phyloP scores from a whole-genome alignment of 1,284 basidiomycete species.

The Leccinum proximum region DNA sequence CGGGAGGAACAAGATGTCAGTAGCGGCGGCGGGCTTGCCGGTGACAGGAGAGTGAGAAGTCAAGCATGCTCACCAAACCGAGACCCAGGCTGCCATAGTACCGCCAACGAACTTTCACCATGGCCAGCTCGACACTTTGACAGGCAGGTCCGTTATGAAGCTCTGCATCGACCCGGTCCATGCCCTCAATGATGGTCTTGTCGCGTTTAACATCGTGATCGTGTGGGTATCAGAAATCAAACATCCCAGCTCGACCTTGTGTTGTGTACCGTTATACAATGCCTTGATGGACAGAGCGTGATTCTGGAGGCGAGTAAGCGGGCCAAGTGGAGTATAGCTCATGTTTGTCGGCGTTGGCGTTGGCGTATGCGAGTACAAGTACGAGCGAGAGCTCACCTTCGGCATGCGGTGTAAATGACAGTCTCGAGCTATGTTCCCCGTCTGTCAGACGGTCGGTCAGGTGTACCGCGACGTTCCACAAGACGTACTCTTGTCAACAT shows the following conservation, averaged over 20 bases:
- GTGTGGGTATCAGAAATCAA: constrained; percentile 67
- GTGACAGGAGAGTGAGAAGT: constrained; percentile 15
- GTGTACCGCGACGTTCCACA: background rate
- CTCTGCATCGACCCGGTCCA: constrained; percentile 66
- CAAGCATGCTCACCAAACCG: constrained; percentile 16
- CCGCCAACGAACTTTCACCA: constrained; percentile 44
- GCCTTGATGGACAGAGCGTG: constrained; percentile 61
- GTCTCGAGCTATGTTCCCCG: constrained; percentile 52
- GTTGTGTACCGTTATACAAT: constrained; percentile 66
- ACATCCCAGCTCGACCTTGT: constrained; percentile 67
- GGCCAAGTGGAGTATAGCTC: constrained; percentile 91
- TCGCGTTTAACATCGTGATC: constrained; percentile 73
- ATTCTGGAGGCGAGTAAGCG: constrained; percentile 77
- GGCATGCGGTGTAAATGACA: constrained; percentile 62
- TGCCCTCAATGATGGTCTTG: constrained; percentile 72
- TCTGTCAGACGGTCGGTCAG: background rate
- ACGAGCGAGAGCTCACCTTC: constrained; percentile 38
- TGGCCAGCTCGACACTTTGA: constrained; percentile 81
- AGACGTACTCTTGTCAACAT: constrained; percentile 46
- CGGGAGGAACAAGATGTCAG: constrained; percentile 8
- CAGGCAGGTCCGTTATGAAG: constrained; percentile 67
- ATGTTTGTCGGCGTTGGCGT: constrained; percentile 59
- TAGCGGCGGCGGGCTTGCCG: constrained; percentile 21
- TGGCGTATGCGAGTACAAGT: no score
- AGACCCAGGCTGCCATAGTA: constrained; percentile 20